Evolutionary conservation across 805 yeast genomes (phyloP).

Genomic region (Candida coquimbonensis): DNA sequence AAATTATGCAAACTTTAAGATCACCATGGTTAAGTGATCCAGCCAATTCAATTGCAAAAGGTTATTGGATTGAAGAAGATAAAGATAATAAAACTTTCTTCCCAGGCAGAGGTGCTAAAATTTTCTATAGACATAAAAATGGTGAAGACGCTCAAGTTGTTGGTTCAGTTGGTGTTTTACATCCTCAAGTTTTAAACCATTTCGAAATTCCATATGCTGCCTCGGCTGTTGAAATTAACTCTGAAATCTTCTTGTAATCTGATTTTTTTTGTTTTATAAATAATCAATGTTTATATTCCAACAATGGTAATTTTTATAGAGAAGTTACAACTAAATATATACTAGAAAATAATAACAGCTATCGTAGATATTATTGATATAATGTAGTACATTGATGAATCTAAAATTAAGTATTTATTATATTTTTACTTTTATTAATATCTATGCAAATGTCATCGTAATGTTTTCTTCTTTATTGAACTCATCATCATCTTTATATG

Average conservation of each 20-base stretch:
- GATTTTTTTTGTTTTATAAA: no score
- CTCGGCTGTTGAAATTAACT: conserved; percentile 82
- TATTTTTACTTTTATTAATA: not conserved
- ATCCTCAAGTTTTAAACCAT: conserved; percentile 82
- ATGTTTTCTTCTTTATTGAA: conserved; percentile 13
- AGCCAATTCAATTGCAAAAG: conserved; percentile 49
- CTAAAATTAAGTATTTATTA: no score
- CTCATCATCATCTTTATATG: conserved; percentile 9
- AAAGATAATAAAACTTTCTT: conserved; percentile 65
- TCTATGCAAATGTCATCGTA: conserved; percentile 18
- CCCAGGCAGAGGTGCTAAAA: conserved; percentile 96
- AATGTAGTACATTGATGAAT: no score
- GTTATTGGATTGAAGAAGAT: conserved; percentile 81
- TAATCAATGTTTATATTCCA: not conserved
- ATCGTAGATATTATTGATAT: no score
- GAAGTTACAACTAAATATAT: not conserved
- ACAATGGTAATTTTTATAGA: not conserved
- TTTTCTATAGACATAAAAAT: conserved; percentile 61
- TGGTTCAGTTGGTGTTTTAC: conserved; percentile 90
- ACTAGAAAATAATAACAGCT: no score
- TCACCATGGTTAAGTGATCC: conserved; percentile 65
- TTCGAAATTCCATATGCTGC: conserved; percentile 94
- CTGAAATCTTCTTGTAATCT: conserved; percentile 69
- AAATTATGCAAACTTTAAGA: conserved; percentile 93
- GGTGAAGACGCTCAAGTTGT: conserved; percentile 51